Base-by-base conservation (phyloP, 2,329 filamentous ascomycete species). In the Beauveria bassiana region DNA sequence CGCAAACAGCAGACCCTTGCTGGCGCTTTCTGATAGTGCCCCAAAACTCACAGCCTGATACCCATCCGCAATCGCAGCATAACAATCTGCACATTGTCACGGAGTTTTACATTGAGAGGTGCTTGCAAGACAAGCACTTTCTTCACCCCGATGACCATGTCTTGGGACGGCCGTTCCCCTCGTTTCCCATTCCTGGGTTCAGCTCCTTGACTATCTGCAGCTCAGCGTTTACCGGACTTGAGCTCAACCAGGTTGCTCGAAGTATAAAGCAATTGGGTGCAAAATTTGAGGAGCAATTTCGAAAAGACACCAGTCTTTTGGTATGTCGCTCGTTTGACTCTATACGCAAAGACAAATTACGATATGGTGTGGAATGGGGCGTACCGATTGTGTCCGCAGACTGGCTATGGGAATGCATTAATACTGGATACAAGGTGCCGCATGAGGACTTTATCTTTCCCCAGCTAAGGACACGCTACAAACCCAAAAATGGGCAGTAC, bases 81-180 rank as follows among this genome's bases (percentile, higher is more conserved):
- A 76, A 75, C 22, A 65, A 72, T 31, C 69, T 83, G 8, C 71
- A 79, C 56, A 71, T 82, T 49, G 86, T 96, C 38, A 98, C 92
- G 12, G 92, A 96, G 70, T 96, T 95, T 81, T 99, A 93, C 83
- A 81, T 99, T 58, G 95, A 99, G 75, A 85, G 86, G 53, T 98
- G 93, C 71, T 78, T 99, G 45, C 86, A 93, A 70, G 84, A 85
- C 65, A 95, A 90, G 72, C 77, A 76, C 28, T 83, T 93, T 67
- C 79, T 91, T 52, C 78, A 88, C 34, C 91, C 92, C 5, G 77
- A 79, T 57, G 79, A 84, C 5, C 86, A 95, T 26, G 81, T 90
- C 46, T 81, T 96, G 26, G 92, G 91, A 62, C 85, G 85, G 7
- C 92, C 95, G 2, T 90, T 97, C 64, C 80, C 85, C 6, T 75